Base-by-base conservation (phyloP, 208 protist species). In the Tetramitus jugosus region DNA sequence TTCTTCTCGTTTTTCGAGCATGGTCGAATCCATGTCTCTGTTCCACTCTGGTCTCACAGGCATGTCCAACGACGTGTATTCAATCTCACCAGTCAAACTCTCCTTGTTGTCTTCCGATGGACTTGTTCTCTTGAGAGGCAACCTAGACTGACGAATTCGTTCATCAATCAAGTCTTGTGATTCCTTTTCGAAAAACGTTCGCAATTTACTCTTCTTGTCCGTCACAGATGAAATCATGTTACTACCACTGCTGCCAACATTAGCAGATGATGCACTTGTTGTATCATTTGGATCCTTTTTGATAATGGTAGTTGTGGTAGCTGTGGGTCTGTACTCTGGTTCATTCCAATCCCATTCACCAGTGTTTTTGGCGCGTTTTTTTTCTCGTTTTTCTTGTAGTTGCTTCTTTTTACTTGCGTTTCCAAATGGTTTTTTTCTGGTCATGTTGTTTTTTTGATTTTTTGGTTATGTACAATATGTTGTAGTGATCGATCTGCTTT, bases 161-260 rank as follows among this genome's bases (percentile, higher is more conserved):
- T 64, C 7, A 10, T 64, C 60, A 33, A 64, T 64, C 10, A 64
- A 7, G 6, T 23, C 14, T 64, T 33, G 60, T 33, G 60, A 26
- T 26, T 64, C 60, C n/a, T 29, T 64, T 33, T 23, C 60, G n/a
- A 64, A 64, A 33, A 64, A 10, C 6, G 60, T 64, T 33, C 60
- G 10, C 60, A 64, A 64, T 56, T 26, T 56, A 26, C 14, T 26
- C 49, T 56, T 56, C 20, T 56, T 10, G 20, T 56, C 49, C 20
- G 49, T 56, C 20, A 56, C 49, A n/a, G n/a, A n/a, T n/a, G n/a
- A n/a, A n/a, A n/a, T n/a, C 3, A 85, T 96, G 31, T 81, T 96
- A 40, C n/a, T 37, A 10, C 35, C 56, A 31, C 56, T 37, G 10
- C 56, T 37, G 35, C 56, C n/a, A 62, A 62, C 35, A 29, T 37